Percentiles rank a stretch among this genome's conserved stretches.
These are phyloP conservation scores for Apophysomyces sp. DNA, from an alignment of 371 early-diverging fungal genomes.

Conservation along the genomic window DNA sequence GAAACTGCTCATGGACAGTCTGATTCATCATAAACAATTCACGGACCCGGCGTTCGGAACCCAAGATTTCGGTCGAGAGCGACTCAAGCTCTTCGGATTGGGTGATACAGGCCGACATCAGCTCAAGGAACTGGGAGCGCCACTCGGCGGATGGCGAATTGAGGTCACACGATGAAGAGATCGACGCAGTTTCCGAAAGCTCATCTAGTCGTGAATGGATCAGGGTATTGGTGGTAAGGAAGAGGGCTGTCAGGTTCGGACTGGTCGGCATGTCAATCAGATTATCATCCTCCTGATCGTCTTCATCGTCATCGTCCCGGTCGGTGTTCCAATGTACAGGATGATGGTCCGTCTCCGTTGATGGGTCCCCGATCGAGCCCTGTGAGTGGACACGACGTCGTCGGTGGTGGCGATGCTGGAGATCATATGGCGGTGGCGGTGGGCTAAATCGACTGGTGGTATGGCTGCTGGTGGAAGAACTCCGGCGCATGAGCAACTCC, in stretches of 20 bases:
- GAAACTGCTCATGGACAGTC: slow-evolving; percentile 17
- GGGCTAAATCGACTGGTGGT: neutral
- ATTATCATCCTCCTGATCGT: slow-evolving; percentile 1
- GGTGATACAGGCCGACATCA: slow-evolving; percentile 23
- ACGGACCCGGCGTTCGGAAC: slow-evolving; percentile 23
- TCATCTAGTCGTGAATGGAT: slow-evolving; percentile 40
- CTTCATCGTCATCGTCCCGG: slow-evolving; percentile 8
- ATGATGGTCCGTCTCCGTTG: slow-evolving; percentile 9
- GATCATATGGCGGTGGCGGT: slow-evolving; percentile 12
- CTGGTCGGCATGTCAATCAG: slow-evolving; percentile 14
- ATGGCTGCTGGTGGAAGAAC: neutral
- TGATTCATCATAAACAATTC: slow-evolving; percentile 17
- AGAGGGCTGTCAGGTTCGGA: slow-evolving; percentile 26
- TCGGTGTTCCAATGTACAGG: slow-evolving; percentile 13
- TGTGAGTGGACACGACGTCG: neutral
- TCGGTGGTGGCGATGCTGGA: slow-evolving; percentile 16
- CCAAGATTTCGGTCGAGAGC: slow-evolving; percentile 24
- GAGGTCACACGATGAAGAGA: slow-evolving; percentile 17
- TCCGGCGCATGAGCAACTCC: neutral
- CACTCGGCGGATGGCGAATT: slow-evolving; percentile 17
- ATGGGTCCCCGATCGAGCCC: slow-evolving; percentile 7
- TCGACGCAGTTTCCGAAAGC: slow-evolving; percentile 33
- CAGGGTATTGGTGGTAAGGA: slow-evolving; percentile 35
- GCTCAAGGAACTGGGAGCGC: slow-evolving; percentile 24
- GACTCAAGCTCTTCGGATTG: slow-evolving; percentile 29